Evolutionary conservation across 306 rosid genomes (phyloP), one percentile per base, ranked within the genome.

Genomic region (Cicer cuneatum): DNA sequence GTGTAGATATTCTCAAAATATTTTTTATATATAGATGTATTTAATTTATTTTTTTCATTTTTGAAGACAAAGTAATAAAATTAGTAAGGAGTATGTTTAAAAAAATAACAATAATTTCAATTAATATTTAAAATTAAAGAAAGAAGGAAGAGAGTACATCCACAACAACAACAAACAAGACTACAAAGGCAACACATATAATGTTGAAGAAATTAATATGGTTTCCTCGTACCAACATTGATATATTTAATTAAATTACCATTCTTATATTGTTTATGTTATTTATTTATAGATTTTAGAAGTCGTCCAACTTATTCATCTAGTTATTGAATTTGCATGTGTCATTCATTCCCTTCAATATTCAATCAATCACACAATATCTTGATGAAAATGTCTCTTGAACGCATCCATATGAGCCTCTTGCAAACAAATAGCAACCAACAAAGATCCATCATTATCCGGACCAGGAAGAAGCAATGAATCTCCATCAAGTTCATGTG

Each of bases 401-500:
- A 88, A 90, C 0, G 74, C 87, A 18, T 85, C 89, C 85, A 89
- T 81, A 60, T 87, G 87, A 13, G 6, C 41, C 21, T 49, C 78
- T 49, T 87, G 90, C 18, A 89, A 67, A 72, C 85, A 84, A 61
- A 89, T 39, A 8, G 83, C 88, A 62, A 85, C 71, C 9, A 61
- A 7, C 69, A 85, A 18, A 7, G 90, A 80, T 1, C 90, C 96
- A 85, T 88, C 87, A 1, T 65, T 83, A 47, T 73, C 54, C 0
- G 69, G 72, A 48, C 85, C 64, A 0, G 84, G 82, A 67, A 84
- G 82, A 45, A 87, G 38, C 72, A 77, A 43, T n/a, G 78, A 51
- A 51, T 81, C 79, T 7, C 92, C 96, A 69, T 90, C 96, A 5
- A 15, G 37, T 3, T 58, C 82, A 64, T 84, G 81, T 0, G 87